These are phyloP conservation scores for Neurospora sp. DNA, from an alignment of 495 filamentous ascomycete species.

Conservation along the genomic window DNA sequence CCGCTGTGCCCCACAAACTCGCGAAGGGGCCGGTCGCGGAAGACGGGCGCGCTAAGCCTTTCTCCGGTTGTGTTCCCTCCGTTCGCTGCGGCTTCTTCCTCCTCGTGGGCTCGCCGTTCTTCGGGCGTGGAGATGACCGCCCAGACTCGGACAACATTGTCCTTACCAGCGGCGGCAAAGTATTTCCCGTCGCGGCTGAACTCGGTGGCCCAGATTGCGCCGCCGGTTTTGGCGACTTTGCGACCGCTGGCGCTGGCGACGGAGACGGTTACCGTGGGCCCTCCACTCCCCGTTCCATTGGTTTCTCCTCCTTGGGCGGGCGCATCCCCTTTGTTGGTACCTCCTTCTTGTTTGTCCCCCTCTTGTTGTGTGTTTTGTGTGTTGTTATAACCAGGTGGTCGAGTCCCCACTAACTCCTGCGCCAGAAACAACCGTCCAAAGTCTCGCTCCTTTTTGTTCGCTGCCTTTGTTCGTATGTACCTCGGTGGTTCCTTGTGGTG, in stretches of 20 bases:
- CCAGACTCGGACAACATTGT: slow-evolving; percentile 83
- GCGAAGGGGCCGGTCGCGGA: slow-evolving; percentile 61
- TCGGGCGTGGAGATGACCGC: slow-evolving; percentile 73
- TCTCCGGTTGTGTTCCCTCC: slow-evolving; percentile 30
- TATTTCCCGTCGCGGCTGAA: slow-evolving; percentile 92
- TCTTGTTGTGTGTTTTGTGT: neutral
- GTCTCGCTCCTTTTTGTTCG: slow-evolving; percentile 72
- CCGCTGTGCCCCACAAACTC: slow-evolving; percentile 80
- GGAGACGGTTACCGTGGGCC: slow-evolving; percentile 24
- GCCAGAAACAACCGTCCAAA: slow-evolving; percentile 86
- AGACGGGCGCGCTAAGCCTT: slow-evolving; percentile 83
- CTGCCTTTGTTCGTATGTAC: slow-evolving; percentile 76
- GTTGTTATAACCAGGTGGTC: slow-evolving; percentile 7
- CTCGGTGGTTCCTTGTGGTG: slow-evolving; percentile 80
- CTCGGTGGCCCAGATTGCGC: slow-evolving; percentile 81
- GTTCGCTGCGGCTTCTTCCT: slow-evolving; percentile 51
- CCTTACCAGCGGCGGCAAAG: slow-evolving; percentile 80
- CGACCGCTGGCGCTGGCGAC: slow-evolving; percentile 28
- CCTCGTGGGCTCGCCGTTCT: slow-evolving; percentile 61
- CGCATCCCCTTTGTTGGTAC: neutral
- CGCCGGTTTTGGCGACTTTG: slow-evolving; percentile 25
- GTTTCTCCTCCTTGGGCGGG: neutral
- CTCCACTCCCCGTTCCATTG: neutral
- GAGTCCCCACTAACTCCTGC: slow-evolving; percentile 62
- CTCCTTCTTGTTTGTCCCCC: neutral